phyloP scores from a whole-genome alignment of 345 rosid genomes.

The Gossypium arboreum region DNA sequence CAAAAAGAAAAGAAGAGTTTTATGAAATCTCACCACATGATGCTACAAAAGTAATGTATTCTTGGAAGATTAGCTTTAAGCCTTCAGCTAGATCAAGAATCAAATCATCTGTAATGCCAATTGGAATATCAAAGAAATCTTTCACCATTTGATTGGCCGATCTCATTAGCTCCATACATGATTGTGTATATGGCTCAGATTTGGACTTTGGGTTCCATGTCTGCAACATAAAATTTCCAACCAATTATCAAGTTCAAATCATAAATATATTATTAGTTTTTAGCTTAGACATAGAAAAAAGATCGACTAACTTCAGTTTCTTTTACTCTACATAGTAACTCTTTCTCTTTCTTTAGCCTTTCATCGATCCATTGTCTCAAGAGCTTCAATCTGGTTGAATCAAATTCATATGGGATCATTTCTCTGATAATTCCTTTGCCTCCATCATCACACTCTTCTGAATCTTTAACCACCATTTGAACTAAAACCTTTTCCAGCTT shows the following conservation, averaged over 20 bases:
- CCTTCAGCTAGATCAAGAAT: constrained; percentile 73
- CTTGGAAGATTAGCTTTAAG: constrained; percentile 58
- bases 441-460: constrained; percentile 79
- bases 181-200: constrained; percentile 79
- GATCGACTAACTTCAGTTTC: constrained; percentile 67
- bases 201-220: constrained; percentile 97
- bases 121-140: constrained; percentile 80
- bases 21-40: constrained; percentile 57
- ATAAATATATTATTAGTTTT: neutral
- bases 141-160: constrained; percentile 55
- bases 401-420: constrained; percentile 90
- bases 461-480: constrained; percentile 86
- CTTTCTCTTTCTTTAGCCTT: constrained; percentile 43
- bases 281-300: neutral
- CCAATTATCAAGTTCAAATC: neutral
- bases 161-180: constrained; percentile 66
- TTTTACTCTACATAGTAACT: constrained; percentile 46
- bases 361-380: constrained; percentile 66
- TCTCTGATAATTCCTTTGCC: constrained; percentile 71
- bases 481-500: constrained; percentile 78
- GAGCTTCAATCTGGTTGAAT: constrained; percentile 48
- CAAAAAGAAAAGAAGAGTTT: neutral
- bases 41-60: constrained; percentile 65
- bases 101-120: constrained; percentile 71
- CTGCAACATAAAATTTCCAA: constrained; percentile 30